Percentiles rank a stretch among this genome's conserved stretches.
Evolutionary conservation across 805 yeast genomes (phyloP).

Genomic region (Ogataea dorogensis): DNA sequence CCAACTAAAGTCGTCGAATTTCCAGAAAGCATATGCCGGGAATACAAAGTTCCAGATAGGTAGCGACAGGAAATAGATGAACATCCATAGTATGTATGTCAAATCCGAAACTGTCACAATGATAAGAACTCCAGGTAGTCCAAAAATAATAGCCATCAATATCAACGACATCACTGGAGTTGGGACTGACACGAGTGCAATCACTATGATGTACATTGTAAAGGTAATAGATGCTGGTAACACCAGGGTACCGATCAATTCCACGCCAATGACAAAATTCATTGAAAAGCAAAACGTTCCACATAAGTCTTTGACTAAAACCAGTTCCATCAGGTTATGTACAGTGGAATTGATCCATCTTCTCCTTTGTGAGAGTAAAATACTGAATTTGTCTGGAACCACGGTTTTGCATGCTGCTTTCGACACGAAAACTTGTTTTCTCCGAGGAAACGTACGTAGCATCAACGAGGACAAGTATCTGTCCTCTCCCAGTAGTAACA

Average conservation of each 20-base stretch:
- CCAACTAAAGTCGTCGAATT: constrained; percentile 95
- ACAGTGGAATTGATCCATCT: constrained; percentile 97
- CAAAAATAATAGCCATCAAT: constrained; percentile 74
- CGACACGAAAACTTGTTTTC: constrained; percentile 83
- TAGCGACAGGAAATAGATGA: constrained; percentile 71
- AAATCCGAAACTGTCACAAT: constrained; percentile 75
- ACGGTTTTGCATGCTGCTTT: constrained; percentile 91
- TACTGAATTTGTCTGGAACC: constrained; percentile 80
- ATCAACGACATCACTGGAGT: constrained; percentile 77
- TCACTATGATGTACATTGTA: constrained; percentile 73
- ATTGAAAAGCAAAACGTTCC: constrained; percentile 93
- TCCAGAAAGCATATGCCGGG: constrained; percentile 89
- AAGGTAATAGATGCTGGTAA: constrained; percentile 85
- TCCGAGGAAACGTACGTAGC: constrained; percentile 85
- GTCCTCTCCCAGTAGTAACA: constrained; percentile 86
- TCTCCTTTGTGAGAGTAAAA: constrained; percentile 86
- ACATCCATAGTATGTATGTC: constrained; percentile 75
- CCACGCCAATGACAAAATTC: constrained; percentile 87
- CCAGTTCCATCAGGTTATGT: constrained; percentile 86
- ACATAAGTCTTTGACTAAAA: constrained; percentile 80
- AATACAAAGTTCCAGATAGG: constrained; percentile 94
- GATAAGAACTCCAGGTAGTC: constrained; percentile 80
- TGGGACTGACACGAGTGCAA: constrained; percentile 68
- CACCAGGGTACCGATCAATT: constrained; percentile 82
- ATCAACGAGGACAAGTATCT: constrained; percentile 80